Base-by-base conservation (phyloP, 495 filamentous ascomycete species). In the Xylaria bambusicola region DNA sequence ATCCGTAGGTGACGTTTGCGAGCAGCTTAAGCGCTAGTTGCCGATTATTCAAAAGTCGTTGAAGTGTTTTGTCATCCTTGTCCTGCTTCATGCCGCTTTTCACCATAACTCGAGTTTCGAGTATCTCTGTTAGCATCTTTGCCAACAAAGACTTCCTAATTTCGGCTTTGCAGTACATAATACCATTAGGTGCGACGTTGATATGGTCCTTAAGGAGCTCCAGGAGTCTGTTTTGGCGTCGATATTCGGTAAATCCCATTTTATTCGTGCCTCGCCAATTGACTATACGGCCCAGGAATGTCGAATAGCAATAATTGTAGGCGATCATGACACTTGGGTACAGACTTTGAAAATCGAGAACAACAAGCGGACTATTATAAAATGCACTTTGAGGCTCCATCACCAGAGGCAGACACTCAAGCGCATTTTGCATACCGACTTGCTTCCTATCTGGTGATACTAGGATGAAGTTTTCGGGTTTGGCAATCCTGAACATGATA, bases 301-400 rank as follows among this genome's bases (percentile, higher is more conserved):
- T 98, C 0, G 94, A 98, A 71, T 98, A 98, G 76, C 94, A 98
- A 74, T 97, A 97, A 69, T 98, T 98, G 74, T 98, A 97, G 0
- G 94, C 94, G 64, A 98, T 97, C 92, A 98, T 98, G 47, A 98
- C 86, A 67, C 92, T 96, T 2, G 94, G 94, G 67, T 98, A 98
- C 23, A 98, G 78, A 26, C 90, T 94, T 70, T 98, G 95, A 62
- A 98, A 98, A 73, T 98, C 94, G 10, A 98, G 79, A 0, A 98
- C 94, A 10, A 98, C 67, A 12, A 98, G 68, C 0, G 94, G 94
- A 58, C 90, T 93, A 27, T 78, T 90, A 70, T 98, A 98, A 66
- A 98, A 98, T 31, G 86, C 88, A 55, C 93, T 97, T 68, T 94
- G 92, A 2, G 94, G 94, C 66, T 98, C 94, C 94, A 98, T 97